Conservation (phyloP, 192 early-diverging fungal species). For the Phycomyces blakesleeanus region DNA sequence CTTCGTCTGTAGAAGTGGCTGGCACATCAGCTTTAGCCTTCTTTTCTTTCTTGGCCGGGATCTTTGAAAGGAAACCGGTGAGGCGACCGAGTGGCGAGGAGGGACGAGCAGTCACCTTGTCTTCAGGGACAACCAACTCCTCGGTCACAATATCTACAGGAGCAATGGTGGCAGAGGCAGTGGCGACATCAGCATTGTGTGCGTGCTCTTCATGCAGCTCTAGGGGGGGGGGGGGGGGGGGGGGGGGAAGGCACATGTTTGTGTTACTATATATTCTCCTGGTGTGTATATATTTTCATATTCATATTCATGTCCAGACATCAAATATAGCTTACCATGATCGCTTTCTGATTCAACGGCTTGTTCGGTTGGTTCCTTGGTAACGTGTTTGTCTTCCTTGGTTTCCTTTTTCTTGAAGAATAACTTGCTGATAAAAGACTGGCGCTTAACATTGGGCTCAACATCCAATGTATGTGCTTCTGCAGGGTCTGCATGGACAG, state of each 20-base stretch:
- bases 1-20: background rate
- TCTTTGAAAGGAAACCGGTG: constrained; percentile 7
- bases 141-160: background rate
- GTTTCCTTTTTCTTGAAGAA: constrained; percentile 13
- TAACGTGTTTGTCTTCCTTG: background rate
- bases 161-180: constrained; percentile 2
- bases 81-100: constrained; percentile 22
- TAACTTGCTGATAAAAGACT: constrained; percentile 17
- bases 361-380: constrained; percentile 4
- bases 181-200: background rate
- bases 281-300: background rate
- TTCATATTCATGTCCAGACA: background rate
- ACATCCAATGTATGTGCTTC: constrained; percentile 4
- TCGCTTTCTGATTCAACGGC: background rate
- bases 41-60: constrained; percentile 13
- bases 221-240: no score
- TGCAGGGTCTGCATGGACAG: background rate
- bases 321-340: background rate
- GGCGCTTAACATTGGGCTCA: constrained; percentile 8
- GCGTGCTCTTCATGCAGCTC: background rate
- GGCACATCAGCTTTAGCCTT: background rate
- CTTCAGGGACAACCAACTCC: background rate
- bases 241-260: background rate
- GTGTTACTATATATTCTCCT: background rate
- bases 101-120: constrained; percentile 5